Evolutionary conservation across 257 asterid genomes (phyloP).

Genomic region (Lycium barbarum): DNA sequence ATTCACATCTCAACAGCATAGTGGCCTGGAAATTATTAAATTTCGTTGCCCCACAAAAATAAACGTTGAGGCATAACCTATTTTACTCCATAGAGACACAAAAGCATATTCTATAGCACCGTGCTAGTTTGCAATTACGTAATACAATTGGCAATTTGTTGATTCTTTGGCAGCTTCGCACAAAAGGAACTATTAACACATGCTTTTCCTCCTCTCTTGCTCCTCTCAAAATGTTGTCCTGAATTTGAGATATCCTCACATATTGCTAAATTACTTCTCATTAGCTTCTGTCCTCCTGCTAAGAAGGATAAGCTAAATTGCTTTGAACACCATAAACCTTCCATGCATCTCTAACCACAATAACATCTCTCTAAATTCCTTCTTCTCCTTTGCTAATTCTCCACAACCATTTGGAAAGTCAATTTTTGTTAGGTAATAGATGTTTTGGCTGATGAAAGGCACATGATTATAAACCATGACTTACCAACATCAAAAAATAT

Average conservation of each 20-base stretch:
- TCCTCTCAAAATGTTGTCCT: neutral
- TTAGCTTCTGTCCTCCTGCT: neutral
- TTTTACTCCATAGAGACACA: neutral
- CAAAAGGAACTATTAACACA: neutral
- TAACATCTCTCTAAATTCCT: neutral
- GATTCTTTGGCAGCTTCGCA: neutral
- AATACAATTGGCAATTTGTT: neutral
- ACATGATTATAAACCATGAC: neutral
- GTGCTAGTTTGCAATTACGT: neutral
- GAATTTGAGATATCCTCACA: neutral
- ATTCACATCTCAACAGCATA: neutral
- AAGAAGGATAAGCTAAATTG: neutral
- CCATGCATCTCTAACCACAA: neutral
- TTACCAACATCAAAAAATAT: neutral
- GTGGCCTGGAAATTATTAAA: no score
- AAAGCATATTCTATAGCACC: neutral
- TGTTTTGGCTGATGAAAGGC: neutral
- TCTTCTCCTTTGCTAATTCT: neutral
- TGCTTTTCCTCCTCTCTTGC: neutral
- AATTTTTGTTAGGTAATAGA: neutral
- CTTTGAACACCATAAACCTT: neutral
- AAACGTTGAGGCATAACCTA: neutral
- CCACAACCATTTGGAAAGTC: neutral
- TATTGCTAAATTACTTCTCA: neutral
- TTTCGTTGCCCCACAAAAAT: neutral